Evolutionary conservation across 169 alveolate genomes (phyloP).

Genomic region (Plasmodium vivax): DNA sequence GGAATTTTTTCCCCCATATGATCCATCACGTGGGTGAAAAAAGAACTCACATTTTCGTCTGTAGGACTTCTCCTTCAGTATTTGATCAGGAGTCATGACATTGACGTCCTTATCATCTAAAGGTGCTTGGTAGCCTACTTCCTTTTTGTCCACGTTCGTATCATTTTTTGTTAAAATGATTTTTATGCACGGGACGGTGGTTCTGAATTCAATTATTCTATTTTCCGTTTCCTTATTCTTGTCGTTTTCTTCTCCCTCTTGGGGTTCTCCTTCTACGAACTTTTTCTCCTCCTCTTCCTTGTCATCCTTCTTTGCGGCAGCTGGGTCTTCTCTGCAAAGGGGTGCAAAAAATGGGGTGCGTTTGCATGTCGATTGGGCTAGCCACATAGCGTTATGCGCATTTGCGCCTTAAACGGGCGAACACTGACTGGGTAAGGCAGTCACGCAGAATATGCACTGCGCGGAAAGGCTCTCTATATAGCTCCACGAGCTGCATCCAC

Average conservation of each 20-base stretch:
- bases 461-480: not conserved
- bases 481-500: too few relatives aligned
- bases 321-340: slow-evolving; percentile 33
- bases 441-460: not conserved
- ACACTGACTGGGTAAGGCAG: not conserved
- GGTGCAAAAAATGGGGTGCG: not conserved
- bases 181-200: slow-evolving; percentile 71
- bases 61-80: slow-evolving; percentile 59
- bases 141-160: slow-evolving; percentile 39
- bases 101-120: slow-evolving; percentile 53
- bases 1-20: not conserved
- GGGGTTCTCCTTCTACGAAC: slow-evolving; percentile 19
- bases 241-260: slow-evolving; percentile 30
- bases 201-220: slow-evolving; percentile 51
- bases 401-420: not conserved
- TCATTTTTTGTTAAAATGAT: slow-evolving; percentile 61
- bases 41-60: slow-evolving; percentile 55
- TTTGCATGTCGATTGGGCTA: not conserved
- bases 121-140: slow-evolving; percentile 67
- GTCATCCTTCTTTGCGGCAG: slow-evolving; percentile 16
- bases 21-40: not conserved
- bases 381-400: not conserved
- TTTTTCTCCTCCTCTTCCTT: slow-evolving; percentile 15
- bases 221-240: slow-evolving; percentile 33
- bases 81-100: slow-evolving; percentile 65